Conservation (phyloP, 129 eudicot genomes). For the Kitagawia praeruptora region DNA sequence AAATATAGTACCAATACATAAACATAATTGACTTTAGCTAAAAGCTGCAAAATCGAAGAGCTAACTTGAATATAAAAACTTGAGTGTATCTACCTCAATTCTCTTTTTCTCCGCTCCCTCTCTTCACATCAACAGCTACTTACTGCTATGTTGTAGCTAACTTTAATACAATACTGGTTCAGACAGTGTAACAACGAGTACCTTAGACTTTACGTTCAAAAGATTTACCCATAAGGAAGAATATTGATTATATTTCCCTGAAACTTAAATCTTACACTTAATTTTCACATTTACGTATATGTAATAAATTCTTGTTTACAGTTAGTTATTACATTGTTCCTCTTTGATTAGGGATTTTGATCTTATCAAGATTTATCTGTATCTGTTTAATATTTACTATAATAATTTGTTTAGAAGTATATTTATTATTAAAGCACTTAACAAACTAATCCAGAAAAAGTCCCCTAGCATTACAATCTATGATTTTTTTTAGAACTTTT, state of each 20-base stretch:
- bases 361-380: neutral
- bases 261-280: too few relatives aligned
- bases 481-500: too few relatives aligned
- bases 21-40: constrained; percentile 14
- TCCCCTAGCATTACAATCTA: neutral
- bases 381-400: too few relatives aligned
- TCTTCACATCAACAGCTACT: neutral
- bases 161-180: neutral
- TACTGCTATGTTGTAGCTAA: neutral
- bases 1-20: neutral
- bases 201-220: too few relatives aligned
- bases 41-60: neutral
- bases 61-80: neutral
- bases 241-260: too few relatives aligned
- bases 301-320: too few relatives aligned
- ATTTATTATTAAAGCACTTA: neutral
- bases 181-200: too few relatives aligned
- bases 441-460: neutral
- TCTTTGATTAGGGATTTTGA: too few relatives aligned
- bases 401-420: too few relatives aligned
- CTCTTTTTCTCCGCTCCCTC: neutral
- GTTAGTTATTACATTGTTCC: too few relatives aligned
- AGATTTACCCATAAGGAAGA: too few relatives aligned
- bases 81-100: neutral
- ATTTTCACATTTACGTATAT: too few relatives aligned